Conservation (phyloP, 2,329 filamentous ascomycete genomes). For the Aspergillus clavatus region DNA sequence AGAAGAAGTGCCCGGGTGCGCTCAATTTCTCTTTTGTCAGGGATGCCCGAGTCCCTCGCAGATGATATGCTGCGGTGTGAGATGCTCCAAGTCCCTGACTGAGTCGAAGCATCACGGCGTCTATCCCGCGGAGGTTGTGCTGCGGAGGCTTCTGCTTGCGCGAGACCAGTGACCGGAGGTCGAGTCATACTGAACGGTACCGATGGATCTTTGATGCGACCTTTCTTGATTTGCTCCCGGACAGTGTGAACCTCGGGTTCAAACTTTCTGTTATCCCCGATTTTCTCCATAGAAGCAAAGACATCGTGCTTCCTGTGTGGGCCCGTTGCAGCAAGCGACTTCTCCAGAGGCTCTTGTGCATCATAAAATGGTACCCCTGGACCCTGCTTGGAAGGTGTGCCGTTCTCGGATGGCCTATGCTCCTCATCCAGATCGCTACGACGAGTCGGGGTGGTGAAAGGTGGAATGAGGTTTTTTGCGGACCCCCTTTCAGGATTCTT, state of each 20-base stretch:
- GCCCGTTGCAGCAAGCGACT: constrained; percentile 2
- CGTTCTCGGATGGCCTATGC: constrained; percentile 14
- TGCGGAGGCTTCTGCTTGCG: constrained; percentile 35
- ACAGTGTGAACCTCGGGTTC: constrained; percentile 21
- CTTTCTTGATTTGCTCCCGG: constrained; percentile 19
- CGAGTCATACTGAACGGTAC: constrained; percentile 29
- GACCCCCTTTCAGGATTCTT: constrained; percentile 30
- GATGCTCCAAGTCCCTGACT: constrained; percentile 55
- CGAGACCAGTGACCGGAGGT: constrained; percentile 45
- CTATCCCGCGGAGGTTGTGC: constrained; percentile 20
- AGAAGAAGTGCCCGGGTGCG: constrained; percentile 72
- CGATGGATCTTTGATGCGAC: constrained; percentile 25
- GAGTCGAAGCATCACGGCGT: constrained; percentile 35
- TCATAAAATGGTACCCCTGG: constrained; percentile 8
- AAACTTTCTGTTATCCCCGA: constrained; percentile 28
- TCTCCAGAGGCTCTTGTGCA: constrained; percentile 10
- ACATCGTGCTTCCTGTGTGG: constrained; percentile 13
- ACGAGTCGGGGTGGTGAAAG: constrained; percentile 47
- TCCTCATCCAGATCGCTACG: constrained; percentile 34
- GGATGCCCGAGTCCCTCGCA: constrained; percentile 30
- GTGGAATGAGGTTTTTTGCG: constrained; percentile 40
- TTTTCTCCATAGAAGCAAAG: constrained; percentile 8
- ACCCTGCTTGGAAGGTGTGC: constrained; percentile 11
- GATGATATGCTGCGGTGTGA: constrained; percentile 45
- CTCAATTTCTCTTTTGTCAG: constrained; percentile 70